Evolutionary conservation across 352 stramenopile species (phyloP), one percentile per base, ranked within the genome.

Genomic region (Phytopythium boreale): DNA sequence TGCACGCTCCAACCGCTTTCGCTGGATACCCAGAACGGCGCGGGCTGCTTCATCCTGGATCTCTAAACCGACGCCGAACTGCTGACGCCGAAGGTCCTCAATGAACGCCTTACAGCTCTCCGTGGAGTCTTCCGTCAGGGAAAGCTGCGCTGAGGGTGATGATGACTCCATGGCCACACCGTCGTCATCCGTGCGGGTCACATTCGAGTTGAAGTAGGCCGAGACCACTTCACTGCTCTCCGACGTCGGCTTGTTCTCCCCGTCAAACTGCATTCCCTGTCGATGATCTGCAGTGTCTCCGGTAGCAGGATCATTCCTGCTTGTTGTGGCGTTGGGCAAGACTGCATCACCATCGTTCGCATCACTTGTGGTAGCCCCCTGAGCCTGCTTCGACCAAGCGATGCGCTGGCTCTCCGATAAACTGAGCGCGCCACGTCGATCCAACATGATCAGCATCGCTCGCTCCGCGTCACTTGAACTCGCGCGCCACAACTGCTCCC

Each of bases 61-160:
- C 34, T 87, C 66, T 6, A 95, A 58, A 1, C 84, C 88, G 52
- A 96, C 82, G 5, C 88, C 88, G 66, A 96, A 94, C 47, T 93
- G 85, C 39, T 88, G 70, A 12, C 75, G 85, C 12, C 88, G 82
- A 7, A 96, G 66, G 7, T 80, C 61, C 7, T 79, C 61, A 56
- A 96, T 90, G 49, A 89, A 89, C 27, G 58, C 62, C 8, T 74
- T 65, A 50, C 85, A 92, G 19, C 20, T 43, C 27, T 39, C 41
- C 7, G 20, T n/a, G 7, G 10, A 7, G 5, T 24, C 17, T 20
- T 22, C 24, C 11, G 56, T 26, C 11, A 11, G 9, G 19, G 56
- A 9, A 11, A 24, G 6, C 14, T 51, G 4, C 14, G 3, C 12
- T 14, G 19, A 34, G 12, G 14, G 5, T 14, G 26, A 20, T 12